These are phyloP conservation scores for Globisporangium ultimum DNA, from an alignment of 352 stramenopile genomes.

Conservation along the genomic window DNA sequence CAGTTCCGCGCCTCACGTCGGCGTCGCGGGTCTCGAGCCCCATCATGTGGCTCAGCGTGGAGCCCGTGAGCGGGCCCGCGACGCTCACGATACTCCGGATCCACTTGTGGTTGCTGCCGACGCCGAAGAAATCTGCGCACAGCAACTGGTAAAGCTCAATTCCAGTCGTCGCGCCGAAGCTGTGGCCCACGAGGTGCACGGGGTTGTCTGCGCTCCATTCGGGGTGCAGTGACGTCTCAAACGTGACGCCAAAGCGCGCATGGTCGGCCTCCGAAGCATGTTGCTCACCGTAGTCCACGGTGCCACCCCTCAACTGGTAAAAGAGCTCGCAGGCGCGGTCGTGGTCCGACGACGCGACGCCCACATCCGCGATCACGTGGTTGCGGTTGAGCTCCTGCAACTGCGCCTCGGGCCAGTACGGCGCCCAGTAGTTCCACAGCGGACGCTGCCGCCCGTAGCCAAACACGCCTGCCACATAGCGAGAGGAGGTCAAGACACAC, in stretches of 20 bases:
- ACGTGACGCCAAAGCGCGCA: constrained; percentile 44
- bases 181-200: constrained; percentile 60
- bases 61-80: constrained; percentile 50
- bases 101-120: constrained; percentile 54
- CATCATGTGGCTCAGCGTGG: constrained; percentile 52
- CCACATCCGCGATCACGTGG: constrained; percentile 58
- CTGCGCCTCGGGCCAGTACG: constrained; percentile 56
- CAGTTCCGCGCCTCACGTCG: constrained; percentile 23
- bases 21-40: constrained; percentile 29
- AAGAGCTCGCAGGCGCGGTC: constrained; percentile 67
- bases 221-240: constrained; percentile 24
- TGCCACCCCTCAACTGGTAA: constrained; percentile 55
- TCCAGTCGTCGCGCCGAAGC: constrained; percentile 57
- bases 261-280: constrained; percentile 33
- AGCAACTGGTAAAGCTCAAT: constrained; percentile 75
- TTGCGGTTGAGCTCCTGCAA: constrained; percentile 46
- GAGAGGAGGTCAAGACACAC: background rate
- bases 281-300: constrained; percentile 60
- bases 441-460: constrained; percentile 46
- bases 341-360: constrained; percentile 58
- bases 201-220: constrained; percentile 48
- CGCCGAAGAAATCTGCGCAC: constrained; percentile 47
- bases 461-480: constrained; percentile 33
- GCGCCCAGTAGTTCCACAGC: constrained; percentile 37
- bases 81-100: constrained; percentile 58